These are phyloP conservation scores for Seiridium unicorne DNA, from an alignment of 2,329 filamentous ascomycete species.

Conservation along the genomic window DNA sequence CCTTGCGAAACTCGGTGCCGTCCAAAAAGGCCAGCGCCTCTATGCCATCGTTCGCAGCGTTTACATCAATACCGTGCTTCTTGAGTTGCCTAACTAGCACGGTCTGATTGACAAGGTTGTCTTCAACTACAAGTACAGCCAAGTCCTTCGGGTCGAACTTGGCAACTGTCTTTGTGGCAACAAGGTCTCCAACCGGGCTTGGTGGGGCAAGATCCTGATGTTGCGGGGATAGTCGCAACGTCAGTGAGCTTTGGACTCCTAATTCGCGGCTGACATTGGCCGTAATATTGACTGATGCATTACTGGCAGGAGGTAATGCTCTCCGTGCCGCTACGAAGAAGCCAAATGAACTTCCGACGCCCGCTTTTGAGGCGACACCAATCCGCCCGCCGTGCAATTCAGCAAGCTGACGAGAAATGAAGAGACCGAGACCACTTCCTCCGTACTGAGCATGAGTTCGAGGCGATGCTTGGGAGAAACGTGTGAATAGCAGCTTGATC, in stretches of 20 bases:
- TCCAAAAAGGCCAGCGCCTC: slow-evolving; percentile 47
- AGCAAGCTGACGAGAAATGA: slow-evolving; percentile 62
- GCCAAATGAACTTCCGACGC: slow-evolving; percentile 59
- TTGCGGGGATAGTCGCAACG: no score
- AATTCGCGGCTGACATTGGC: slow-evolving; percentile 16
- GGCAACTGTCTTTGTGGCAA: slow-evolving; percentile 15
- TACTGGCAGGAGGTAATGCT: slow-evolving; percentile 23
- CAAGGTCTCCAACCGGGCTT: slow-evolving; percentile 16
- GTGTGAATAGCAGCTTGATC: slow-evolving; percentile 63
- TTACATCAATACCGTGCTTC: slow-evolving; percentile 57
- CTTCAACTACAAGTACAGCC: slow-evolving; percentile 63
- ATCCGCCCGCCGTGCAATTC: slow-evolving; percentile 66
- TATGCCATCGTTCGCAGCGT: slow-evolving; percentile 61
- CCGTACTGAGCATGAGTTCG: slow-evolving; percentile 57
- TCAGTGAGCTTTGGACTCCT: no score
- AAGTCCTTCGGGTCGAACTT: slow-evolving; percentile 44
- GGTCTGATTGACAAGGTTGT: slow-evolving; percentile 68
- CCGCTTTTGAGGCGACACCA: slow-evolving; percentile 57
- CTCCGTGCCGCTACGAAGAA: slow-evolving; percentile 61
- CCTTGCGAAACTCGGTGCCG: slow-evolving; percentile 27
- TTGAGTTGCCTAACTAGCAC: slow-evolving; percentile 63
- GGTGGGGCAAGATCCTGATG: slow-evolving; percentile 21
- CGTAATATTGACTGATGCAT: slow-evolving; percentile 1
- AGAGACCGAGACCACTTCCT: slow-evolving; percentile 61
- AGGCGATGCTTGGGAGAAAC: slow-evolving; percentile 62